A percentile compares a stretch with the other conserved stretches of the same genome.
These are phyloP conservation scores for Mycena indigotica DNA, from an alignment of 768 basidiomycete genomes.

Conservation along the genomic window DNA sequence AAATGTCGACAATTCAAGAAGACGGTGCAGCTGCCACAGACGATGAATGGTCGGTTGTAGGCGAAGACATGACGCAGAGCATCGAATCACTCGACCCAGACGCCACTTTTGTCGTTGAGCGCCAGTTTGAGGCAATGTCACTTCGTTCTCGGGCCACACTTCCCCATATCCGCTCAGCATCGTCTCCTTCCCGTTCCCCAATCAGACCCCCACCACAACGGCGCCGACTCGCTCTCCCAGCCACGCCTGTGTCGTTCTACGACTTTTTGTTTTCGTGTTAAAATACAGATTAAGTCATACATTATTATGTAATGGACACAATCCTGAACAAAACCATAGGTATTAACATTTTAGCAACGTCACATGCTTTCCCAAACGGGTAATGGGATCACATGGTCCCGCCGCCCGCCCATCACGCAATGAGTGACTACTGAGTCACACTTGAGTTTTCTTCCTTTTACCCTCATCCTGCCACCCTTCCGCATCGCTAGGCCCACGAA, in stretches of 20 bases:
- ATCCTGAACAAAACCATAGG: too few species aligned
- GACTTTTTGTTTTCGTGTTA: conserved; percentile 45
- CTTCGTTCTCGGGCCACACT: conserved; percentile 32
- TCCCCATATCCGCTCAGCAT: conserved; percentile 42
- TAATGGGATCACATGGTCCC: too few species aligned
- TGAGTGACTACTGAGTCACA: too few species aligned
- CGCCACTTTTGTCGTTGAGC: conserved; percentile 28
- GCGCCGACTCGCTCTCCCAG: not conserved
- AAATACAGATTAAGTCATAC: too few species aligned
- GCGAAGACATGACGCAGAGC: conserved; percentile 31
- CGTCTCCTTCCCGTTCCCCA: conserved; percentile 61
- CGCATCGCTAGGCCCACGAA: too few species aligned
- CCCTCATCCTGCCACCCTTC: too few species aligned
- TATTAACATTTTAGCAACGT: too few species aligned
- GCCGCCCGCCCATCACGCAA: too few species aligned
- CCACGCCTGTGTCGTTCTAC: conserved; percentile 36
- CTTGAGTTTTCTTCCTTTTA: too few species aligned
- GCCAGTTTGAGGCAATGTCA: conserved; percentile 25
- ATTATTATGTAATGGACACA: too few species aligned
- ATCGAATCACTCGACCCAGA: conserved; percentile 37
- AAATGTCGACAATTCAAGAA: conserved; percentile 21
- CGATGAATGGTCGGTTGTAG: conserved; percentile 38
- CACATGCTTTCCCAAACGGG: too few species aligned
- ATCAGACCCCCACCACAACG: conserved; percentile 34
- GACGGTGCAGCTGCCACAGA: conserved; percentile 30